phyloP scores from a whole-genome alignment of 768 basidiomycete genomes.

The Mycena indigotica region DNA sequence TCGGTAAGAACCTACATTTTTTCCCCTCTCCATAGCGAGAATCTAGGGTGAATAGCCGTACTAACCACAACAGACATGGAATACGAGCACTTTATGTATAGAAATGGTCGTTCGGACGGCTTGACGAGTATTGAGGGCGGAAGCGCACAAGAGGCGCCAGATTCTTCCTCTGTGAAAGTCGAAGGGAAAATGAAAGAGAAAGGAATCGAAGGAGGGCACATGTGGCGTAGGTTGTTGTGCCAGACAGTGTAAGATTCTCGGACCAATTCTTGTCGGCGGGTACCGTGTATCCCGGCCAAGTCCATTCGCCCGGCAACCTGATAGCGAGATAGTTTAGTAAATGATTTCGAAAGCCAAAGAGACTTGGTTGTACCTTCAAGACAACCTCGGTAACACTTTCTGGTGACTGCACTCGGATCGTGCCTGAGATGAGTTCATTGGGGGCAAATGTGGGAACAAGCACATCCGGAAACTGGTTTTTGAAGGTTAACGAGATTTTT shows the following conservation, averaged over 20 bases:
- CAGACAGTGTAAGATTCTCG: conserved; percentile 15
- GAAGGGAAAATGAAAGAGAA: conserved; percentile 16
- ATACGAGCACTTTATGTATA: conserved; percentile 10
- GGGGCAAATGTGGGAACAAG: conserved; percentile 28
- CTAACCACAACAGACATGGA: conserved; percentile 10
- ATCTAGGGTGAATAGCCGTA: conserved; percentile 12
- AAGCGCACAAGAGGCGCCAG: conserved; percentile 2
- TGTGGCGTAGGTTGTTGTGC: conserved; percentile 2
- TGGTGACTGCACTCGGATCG: conserved; percentile 23
- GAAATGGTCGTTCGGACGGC: conserved; percentile 2
- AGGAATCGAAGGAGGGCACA: conserved; percentile 7
- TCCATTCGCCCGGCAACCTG: conserved; percentile 15
- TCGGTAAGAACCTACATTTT: conserved; percentile 7
- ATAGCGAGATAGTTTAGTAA: not conserved
- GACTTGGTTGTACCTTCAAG: conserved; percentile 26
- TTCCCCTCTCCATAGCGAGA: conserved; percentile 10
- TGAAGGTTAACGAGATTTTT: conserved; percentile 26
- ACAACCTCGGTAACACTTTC: conserved; percentile 25
- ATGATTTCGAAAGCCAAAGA: not conserved
- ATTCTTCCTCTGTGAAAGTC: conserved; percentile 12
- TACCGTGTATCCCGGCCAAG: conserved; percentile 7
- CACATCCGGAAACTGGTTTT: conserved; percentile 24
- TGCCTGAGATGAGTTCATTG: conserved; percentile 25
- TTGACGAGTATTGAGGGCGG: conserved; percentile 12
- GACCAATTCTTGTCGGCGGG: conserved; percentile 7